A percentile compares a stretch with the other conserved stretches of the same genome.
Evolutionary conservation across 441 rosid species (phyloP).

Genomic region (Francoa sonchifolia): DNA sequence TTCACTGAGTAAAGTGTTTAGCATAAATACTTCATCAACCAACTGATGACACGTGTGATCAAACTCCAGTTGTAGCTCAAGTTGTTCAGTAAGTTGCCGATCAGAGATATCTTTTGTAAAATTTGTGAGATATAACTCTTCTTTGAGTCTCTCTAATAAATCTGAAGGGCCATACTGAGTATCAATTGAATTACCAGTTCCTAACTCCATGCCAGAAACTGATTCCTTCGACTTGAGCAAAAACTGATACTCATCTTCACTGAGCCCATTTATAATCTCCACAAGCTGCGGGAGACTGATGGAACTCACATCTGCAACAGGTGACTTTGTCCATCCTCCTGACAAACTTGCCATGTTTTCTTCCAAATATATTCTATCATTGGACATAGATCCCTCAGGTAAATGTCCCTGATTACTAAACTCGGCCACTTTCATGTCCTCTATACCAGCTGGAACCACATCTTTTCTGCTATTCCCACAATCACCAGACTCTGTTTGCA

Average conservation of each 20-base stretch:
- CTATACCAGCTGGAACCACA: constrained; percentile 18
- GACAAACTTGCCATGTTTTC: constrained; percentile 18
- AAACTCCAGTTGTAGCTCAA: constrained; percentile 35
- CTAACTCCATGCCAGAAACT: constrained; percentile 21
- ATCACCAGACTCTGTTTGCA: constrained; percentile 12
- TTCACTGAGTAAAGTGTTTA: constrained; percentile 34
- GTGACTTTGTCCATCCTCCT: constrained; percentile 17
- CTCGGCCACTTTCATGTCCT: constrained; percentile 21
- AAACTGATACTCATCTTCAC: constrained; percentile 48
- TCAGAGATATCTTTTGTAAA: constrained; percentile 47
- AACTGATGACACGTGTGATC: constrained; percentile 33
- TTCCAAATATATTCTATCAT: constrained; percentile 24
- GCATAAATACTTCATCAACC: constrained; percentile 41
- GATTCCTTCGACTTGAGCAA: constrained; percentile 42
- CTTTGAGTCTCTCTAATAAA: constrained; percentile 46
- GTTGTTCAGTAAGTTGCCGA: constrained; percentile 59
- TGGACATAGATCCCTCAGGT: constrained; percentile 27
- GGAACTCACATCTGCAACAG: constrained; percentile 26
- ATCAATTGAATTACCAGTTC: constrained; percentile 16
- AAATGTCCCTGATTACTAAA: constrained; percentile 22
- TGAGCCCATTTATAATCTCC: constrained; percentile 41
- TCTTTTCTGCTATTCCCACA: constrained; percentile 14
- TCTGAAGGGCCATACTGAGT: constrained; percentile 11
- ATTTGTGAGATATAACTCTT: constrained; percentile 54
- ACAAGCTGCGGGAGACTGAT: constrained; percentile 37